Conservation (phyloP, 257 asterid genomes). For the Solanum pinnatisectum region DNA sequence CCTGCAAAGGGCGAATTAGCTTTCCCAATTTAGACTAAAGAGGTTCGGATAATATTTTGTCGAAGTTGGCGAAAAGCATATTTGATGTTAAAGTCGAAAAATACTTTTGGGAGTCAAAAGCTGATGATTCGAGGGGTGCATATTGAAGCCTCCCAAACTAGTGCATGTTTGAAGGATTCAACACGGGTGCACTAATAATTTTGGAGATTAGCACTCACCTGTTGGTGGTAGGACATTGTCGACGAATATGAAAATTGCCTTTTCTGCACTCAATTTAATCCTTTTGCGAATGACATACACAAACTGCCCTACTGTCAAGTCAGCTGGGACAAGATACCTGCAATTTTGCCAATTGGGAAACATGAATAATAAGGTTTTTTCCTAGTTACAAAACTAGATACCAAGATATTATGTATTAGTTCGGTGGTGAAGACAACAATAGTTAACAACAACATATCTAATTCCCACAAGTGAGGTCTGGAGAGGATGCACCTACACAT, state of each 20-base stretch:
- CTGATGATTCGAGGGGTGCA: neutral
- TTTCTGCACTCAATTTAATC: constrained; percentile 32
- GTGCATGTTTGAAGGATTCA: neutral
- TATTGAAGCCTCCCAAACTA: neutral
- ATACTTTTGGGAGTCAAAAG: neutral
- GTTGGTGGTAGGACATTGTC: constrained; percentile 35
- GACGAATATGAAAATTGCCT: constrained; percentile 35
- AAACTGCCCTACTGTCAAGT: constrained; percentile 38
- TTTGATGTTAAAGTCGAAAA: neutral
- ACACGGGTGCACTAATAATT: neutral
- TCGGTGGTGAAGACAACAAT: neutral
- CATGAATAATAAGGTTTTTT: neutral
- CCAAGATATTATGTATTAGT: neutral
- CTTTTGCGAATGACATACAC: constrained; percentile 40
- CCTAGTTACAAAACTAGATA: neutral
- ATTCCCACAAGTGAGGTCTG: neutral
- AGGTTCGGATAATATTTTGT: neutral
- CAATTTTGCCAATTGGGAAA: neutral
- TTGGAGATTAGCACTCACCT: constrained; percentile 12
- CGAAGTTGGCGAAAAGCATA: neutral
- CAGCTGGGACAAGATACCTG: constrained; percentile 39
- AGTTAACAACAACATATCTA: neutral
- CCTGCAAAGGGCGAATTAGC: neutral
- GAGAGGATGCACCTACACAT: accelerated
- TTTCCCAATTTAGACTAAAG: neutral